Evolutionary conservation across 805 yeast genomes (phyloP).

Genomic region (Zygosaccharomyces bisporus): DNA sequence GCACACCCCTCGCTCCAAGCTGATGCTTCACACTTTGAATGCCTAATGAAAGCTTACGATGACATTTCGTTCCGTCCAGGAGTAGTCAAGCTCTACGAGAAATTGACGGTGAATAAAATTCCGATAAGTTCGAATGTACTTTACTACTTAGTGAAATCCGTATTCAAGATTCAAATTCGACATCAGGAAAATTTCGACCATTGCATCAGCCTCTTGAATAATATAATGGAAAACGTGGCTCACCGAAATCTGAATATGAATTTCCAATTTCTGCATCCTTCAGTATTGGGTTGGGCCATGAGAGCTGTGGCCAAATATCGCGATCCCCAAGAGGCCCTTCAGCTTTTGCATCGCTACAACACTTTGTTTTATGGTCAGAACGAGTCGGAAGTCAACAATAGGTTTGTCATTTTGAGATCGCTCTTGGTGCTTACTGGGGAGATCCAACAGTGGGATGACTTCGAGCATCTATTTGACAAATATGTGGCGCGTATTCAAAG

Average conservation of each 20-base stretch:
- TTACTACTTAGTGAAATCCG: constrained; percentile 31
- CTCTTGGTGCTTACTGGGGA: constrained; percentile 32
- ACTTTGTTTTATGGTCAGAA: constrained; percentile 27
- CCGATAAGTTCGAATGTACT: constrained; percentile 30
- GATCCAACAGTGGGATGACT: constrained; percentile 34
- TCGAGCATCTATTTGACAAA: constrained; percentile 24
- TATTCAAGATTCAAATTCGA: constrained; percentile 31
- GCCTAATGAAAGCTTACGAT: constrained; percentile 34
- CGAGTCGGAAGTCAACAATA: constrained; percentile 25
- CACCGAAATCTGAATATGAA: constrained; percentile 22
- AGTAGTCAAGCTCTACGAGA: constrained; percentile 27
- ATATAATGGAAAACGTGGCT: constrained; percentile 29
- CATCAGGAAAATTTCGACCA: constrained; percentile 29
- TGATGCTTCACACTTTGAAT: constrained; percentile 30
- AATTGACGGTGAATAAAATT: constrained; percentile 26
- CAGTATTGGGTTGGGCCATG: constrained; percentile 38
- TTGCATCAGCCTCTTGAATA: constrained; percentile 33
- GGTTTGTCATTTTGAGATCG: constrained; percentile 33
- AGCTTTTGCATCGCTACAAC: constrained; percentile 34
- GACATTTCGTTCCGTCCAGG: constrained; percentile 27
- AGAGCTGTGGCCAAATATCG: constrained; percentile 31
- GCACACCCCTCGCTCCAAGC: constrained; percentile 16
- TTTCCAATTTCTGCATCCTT: constrained; percentile 32
- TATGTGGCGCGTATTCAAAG: constrained; percentile 20
- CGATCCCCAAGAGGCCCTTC: constrained; percentile 34